Conservation (phyloP, 352 stramenopile genomes). For the Phytophthora multivora region DNA sequence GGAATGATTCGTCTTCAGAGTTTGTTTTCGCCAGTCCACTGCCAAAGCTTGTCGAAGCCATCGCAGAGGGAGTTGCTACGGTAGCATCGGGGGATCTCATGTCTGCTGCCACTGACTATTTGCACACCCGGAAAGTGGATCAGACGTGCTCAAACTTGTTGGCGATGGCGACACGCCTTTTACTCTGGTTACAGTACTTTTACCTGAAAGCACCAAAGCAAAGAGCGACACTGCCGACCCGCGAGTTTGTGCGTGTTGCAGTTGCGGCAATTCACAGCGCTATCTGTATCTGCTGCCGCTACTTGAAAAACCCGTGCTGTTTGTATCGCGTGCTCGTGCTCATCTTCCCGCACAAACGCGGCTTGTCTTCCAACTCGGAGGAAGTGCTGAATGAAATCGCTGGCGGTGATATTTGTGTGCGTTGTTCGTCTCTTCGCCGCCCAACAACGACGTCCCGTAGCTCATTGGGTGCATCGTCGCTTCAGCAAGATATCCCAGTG, state of each 20-base stretch:
- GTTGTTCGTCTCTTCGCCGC: conserved; percentile 41
- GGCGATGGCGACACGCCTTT: conserved; percentile 46
- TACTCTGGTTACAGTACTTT: conserved; percentile 74
- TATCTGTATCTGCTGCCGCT: conserved; percentile 68
- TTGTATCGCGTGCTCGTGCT: conserved; percentile 60
- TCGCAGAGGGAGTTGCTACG: conserved; percentile 55
- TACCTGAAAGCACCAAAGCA: conserved; percentile 50
- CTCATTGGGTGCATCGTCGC: conserved; percentile 33
- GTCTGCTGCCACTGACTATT: conserved; percentile 50
- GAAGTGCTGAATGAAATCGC: conserved; percentile 64
- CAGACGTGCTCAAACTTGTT: conserved; percentile 74
- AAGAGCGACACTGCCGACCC: conserved; percentile 35
- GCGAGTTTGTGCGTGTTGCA: conserved; percentile 67
- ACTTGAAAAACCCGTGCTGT: conserved; percentile 73
- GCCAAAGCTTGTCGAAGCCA: conserved; percentile 61
- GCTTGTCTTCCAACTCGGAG: conserved; percentile 53
- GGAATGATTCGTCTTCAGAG: conserved; percentile 32
- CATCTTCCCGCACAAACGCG: conserved; percentile 77
- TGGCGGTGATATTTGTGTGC: conserved; percentile 54
- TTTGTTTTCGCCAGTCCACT: conserved; percentile 48
- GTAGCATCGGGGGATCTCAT: conserved; percentile 63
- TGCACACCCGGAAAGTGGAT: conserved; percentile 65
- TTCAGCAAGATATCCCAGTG: conserved; percentile 69
- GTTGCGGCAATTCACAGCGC: conserved; percentile 76
- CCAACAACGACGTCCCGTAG: conserved; percentile 6